Evolutionary conservation across 441 rosid species (phyloP).

Genomic region (Omphalea diandra): DNA sequence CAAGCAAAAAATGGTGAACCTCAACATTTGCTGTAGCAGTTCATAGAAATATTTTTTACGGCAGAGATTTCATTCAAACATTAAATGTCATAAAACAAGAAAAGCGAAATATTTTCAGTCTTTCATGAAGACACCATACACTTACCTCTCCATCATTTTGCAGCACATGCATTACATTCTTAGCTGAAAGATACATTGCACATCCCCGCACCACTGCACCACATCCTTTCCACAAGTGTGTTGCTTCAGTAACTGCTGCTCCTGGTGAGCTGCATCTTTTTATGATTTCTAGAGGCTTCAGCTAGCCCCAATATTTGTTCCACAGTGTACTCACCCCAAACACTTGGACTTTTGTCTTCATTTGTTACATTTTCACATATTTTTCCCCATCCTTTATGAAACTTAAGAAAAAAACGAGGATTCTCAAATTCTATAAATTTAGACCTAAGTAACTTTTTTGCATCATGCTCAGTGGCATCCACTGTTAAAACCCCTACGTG

Average conservation of each 20-base stretch:
- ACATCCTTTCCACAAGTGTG: not conserved
- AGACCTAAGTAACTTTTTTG: not conserved
- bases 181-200: slow-evolving; percentile 17
- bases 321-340: not conserved
- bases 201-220: not conserved
- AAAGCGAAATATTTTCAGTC: not conserved
- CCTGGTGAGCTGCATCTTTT: not conserved
- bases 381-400: not conserved
- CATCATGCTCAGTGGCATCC: not conserved
- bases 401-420: not conserved
- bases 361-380: not conserved
- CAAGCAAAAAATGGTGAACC: not conserved
- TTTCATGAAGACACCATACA: not conserved
- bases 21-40: not conserved
- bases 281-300: not conserved
- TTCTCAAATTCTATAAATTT: not conserved
- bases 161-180: not conserved
- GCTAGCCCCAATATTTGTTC: not conserved
- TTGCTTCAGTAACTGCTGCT: not conserved
- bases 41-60: not conserved
- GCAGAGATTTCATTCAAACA: not conserved
- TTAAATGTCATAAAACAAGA: slow-evolving; percentile 5
- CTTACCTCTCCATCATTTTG: slow-evolving; percentile 12
- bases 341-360: not conserved
- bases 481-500: not conserved